Percentiles rank a stretch among this genome's conserved stretches.
Evolutionary conservation across 73 alveolate genomes (phyloP).

Genomic region (Paramecium sexaurelia): DNA sequence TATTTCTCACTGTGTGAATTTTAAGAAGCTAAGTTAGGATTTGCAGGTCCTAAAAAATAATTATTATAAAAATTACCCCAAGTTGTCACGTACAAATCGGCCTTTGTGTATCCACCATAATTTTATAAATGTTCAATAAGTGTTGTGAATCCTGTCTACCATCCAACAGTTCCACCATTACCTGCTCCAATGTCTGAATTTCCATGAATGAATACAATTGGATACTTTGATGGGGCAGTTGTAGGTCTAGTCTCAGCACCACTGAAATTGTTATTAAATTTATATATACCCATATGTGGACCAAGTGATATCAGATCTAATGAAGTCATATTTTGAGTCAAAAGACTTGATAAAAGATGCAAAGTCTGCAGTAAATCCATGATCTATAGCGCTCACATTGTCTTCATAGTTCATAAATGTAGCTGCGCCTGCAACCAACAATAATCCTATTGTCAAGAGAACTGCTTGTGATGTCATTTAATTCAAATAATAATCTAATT

Average conservation of each 20-base stretch:
- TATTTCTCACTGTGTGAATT: slow-evolving; percentile 47
- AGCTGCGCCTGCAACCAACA: background rate
- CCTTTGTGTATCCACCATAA: slow-evolving; percentile 67
- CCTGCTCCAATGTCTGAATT: slow-evolving; percentile 69
- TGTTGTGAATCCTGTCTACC: slow-evolving; percentile 68
- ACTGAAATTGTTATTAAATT: background rate
- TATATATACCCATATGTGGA: slow-evolving; percentile 19
- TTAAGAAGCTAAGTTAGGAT: slow-evolving; percentile 2
- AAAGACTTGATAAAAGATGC: background rate
- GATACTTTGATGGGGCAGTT: slow-evolving; percentile 33
- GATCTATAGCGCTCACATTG: background rate
- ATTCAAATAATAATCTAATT: background rate
- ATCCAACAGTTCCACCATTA: slow-evolving; percentile 68
- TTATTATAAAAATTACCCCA: slow-evolving; percentile 67
- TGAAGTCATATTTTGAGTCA: background rate
- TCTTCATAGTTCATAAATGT: background rate
- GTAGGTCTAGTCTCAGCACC: slow-evolving; percentile 59
- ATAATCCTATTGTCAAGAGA: background rate
- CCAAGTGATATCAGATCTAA: slow-evolving; percentile 47
- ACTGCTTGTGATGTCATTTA: slow-evolving; percentile 39
- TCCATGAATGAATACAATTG: slow-evolving; percentile 71
- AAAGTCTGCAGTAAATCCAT: slow-evolving; percentile 39
- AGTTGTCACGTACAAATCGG: slow-evolving; percentile 72
- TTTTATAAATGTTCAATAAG: slow-evolving; percentile 61
- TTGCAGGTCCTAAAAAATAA: slow-evolving; percentile 56